A percentile compares a stretch with the other conserved stretches of the same genome.
These are phyloP conservation scores for Babesia bigemina DNA, from an alignment of 169 alveolate species.

Conservation along the genomic window DNA sequence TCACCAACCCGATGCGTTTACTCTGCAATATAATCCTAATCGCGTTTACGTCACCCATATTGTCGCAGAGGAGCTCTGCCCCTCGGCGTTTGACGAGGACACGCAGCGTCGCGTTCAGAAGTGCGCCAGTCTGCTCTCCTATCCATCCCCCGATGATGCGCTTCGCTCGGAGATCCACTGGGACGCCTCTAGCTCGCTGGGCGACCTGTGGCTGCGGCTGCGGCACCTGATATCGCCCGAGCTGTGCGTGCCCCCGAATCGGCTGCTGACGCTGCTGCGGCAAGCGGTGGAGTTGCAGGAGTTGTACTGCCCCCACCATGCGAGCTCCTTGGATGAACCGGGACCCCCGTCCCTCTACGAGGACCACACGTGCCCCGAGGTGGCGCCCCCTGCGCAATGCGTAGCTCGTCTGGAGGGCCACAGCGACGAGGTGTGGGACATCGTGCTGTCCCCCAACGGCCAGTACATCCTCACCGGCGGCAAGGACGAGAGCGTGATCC, in stretches of 20 bases:
- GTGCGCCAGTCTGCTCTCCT: constrained; percentile 40
- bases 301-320: constrained; percentile 54
- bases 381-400: constrained; percentile 64
- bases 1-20: no score
- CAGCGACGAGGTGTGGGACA: constrained; percentile 80
- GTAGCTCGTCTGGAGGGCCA: constrained; percentile 71
- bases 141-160: constrained; percentile 18
- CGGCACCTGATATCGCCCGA: constrained; percentile 48
- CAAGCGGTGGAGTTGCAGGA: constrained; percentile 62
- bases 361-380: constrained; percentile 68
- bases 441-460: constrained; percentile 71
- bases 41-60: not conserved
- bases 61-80: constrained; percentile 43
- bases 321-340: not conserved
- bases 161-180: constrained; percentile 27
- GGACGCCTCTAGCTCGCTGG: constrained; percentile 27
- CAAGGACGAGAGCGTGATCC: constrained; percentile 71
- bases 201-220: constrained; percentile 44
- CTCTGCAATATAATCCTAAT: no score
- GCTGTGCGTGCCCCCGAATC: constrained; percentile 49
- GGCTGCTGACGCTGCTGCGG: constrained; percentile 40
- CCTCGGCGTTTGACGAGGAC: constrained; percentile 65
- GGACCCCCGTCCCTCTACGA: constrained; percentile 41
- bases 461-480: constrained; percentile 74
- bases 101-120: constrained; percentile 41